phyloP scores from a whole-genome alignment of 257 asterid genomes.

The Fraxinus anomala region DNA sequence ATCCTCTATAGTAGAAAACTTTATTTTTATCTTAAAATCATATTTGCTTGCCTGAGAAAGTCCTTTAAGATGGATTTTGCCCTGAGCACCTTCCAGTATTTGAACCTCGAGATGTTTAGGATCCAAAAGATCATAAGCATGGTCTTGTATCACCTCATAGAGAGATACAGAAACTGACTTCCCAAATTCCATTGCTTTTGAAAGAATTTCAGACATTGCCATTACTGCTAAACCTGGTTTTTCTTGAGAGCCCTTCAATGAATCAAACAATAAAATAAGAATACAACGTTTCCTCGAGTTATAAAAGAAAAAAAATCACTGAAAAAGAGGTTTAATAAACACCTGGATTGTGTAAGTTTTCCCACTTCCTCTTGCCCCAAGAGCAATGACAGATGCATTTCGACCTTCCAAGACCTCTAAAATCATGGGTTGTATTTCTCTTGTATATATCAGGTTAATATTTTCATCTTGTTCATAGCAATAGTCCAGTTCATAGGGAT shows the following conservation, averaged over 20 bases:
- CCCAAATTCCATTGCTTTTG: slow-evolving; percentile 45
- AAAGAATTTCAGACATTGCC: slow-evolving; percentile 69
- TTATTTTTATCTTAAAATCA: neutral
- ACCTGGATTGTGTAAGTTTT: slow-evolving; percentile 70
- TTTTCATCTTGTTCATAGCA: slow-evolving; percentile 63
- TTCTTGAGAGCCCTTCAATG: slow-evolving; percentile 56
- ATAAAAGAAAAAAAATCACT: neutral
- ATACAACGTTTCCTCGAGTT: neutral
- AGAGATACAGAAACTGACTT: slow-evolving; percentile 55
- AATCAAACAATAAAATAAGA: slow-evolving; percentile 8
- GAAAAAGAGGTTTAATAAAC: neutral
- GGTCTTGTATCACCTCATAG: slow-evolving; percentile 66
- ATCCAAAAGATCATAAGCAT: slow-evolving; percentile 64
- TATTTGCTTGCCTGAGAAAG: slow-evolving; percentile 64
- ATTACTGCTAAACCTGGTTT: slow-evolving; percentile 68
- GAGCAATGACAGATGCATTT: slow-evolving; percentile 66
- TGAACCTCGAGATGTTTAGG: slow-evolving; percentile 53
- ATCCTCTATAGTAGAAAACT: neutral
- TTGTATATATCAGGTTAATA: slow-evolving; percentile 43
- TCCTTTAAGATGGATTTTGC: slow-evolving; percentile 72
- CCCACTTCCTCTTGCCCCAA: slow-evolving; percentile 90
- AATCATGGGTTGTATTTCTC: slow-evolving; percentile 66
- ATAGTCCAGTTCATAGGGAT: slow-evolving; percentile 57
- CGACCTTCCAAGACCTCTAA: slow-evolving; percentile 51
- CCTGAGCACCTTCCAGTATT: slow-evolving; percentile 67